Evolutionary conservation across 495 filamentous ascomycete genomes (phyloP).

Genomic region (Daldinia decipiens): DNA sequence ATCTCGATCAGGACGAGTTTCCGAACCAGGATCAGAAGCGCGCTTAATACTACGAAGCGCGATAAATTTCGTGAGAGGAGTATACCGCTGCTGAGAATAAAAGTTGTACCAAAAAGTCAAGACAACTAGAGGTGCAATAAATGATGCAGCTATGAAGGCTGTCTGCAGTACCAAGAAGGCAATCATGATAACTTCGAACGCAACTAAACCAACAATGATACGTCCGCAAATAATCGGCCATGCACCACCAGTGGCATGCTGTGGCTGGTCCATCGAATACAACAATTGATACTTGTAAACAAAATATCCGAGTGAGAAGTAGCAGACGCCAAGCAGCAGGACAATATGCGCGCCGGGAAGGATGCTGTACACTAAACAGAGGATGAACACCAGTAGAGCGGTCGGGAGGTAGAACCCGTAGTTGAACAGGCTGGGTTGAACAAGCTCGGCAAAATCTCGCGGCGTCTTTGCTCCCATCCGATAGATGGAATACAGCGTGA

Average conservation of each 20-base stretch:
- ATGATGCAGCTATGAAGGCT: conserved; percentile 73
- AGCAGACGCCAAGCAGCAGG: conserved; percentile 82
- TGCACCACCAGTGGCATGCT: conserved; percentile 91
- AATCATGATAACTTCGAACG: conserved; percentile 92
- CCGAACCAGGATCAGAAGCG: conserved; percentile 38
- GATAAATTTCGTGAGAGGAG: conserved; percentile 90
- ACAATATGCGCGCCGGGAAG: conserved; percentile 85
- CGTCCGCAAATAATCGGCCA: conserved; percentile 97
- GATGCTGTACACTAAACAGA: conserved; percentile 94
- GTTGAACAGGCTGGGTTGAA: conserved; percentile 86
- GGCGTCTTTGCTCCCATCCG: conserved; percentile 86
- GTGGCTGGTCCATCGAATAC: conserved; percentile 97
- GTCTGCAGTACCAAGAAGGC: conserved; percentile 81
- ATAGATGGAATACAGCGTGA: conserved; percentile 83
- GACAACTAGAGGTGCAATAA: conserved; percentile 79
- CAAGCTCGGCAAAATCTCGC: conserved; percentile 86
- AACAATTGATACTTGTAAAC: conserved; percentile 98
- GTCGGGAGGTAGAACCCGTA: conserved; percentile 97
- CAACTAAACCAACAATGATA: conserved; percentile 79
- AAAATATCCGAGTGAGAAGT: conserved; percentile 89
- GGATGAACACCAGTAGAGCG: conserved; percentile 88
- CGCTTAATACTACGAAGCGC: conserved; percentile 79
- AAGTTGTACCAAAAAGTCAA: conserved; percentile 87
- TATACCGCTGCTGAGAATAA: conserved; percentile 77
- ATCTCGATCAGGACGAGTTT: conserved; percentile 62